These are phyloP conservation scores for Acanthamoeba healyi DNA, from an alignment of 208 protist genomes.

Conservation along the genomic window DNA sequence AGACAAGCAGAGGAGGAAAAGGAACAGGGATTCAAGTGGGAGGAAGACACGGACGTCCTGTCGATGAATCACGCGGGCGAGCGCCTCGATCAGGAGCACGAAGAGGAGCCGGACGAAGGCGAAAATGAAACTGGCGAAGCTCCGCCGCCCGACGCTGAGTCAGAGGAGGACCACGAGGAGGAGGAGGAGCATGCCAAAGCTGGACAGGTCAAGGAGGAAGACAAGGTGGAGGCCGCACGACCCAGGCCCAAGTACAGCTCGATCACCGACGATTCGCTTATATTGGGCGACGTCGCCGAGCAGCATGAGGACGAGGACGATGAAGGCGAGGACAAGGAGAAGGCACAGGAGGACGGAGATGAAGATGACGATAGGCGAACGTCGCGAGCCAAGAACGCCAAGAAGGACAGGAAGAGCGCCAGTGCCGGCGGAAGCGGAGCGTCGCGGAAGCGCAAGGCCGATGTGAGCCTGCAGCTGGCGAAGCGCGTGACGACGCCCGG, in stretches of 20 bases:
- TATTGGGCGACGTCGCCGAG: conserved; percentile 19
- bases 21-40: too few species aligned
- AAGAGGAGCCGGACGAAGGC: not conserved
- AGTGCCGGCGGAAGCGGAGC: not conserved
- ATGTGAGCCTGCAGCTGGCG: not conserved
- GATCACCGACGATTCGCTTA: conserved; percentile 22
- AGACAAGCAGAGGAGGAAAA: too few species aligned
- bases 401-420: not conserved
- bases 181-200: not conserved
- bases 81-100: not conserved
- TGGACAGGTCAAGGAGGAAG: not conserved
- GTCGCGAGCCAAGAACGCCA: not conserved
- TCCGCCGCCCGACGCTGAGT: too few species aligned
- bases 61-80: too few species aligned
- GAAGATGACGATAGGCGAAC: not conserved
- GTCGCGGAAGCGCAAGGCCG: not conserved
- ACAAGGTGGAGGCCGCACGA: not conserved
- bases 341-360: not conserved
- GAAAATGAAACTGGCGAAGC: not conserved
- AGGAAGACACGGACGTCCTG: too few species aligned
- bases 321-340: not conserved
- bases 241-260: not conserved
- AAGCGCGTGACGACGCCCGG: not conserved
- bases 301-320: not conserved
- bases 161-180: not conserved